Percentiles rank a stretch among this genome's conserved stretches.
Evolutionary conservation across 805 yeast genomes (phyloP).

Genomic region (Yamadazyma akitaensis): DNA sequence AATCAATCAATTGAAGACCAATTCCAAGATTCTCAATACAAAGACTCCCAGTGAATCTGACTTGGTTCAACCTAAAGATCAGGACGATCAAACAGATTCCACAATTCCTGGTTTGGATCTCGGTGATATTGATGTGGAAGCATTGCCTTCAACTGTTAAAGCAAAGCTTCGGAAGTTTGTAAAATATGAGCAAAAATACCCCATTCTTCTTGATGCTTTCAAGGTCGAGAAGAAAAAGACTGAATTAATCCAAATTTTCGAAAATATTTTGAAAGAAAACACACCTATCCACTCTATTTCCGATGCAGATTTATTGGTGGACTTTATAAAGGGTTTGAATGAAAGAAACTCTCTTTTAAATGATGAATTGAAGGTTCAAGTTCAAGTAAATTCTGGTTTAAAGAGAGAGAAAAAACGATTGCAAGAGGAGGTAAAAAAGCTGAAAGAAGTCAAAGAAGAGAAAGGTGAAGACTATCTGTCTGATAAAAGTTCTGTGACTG

Average conservation of each 20-base stretch:
- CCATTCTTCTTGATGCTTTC: conserved; percentile 78
- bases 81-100: conserved; percentile 3
- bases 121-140: conserved; percentile 28
- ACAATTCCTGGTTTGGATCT: conserved; percentile 7
- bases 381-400: conserved; percentile 26
- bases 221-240: conserved; percentile 70
- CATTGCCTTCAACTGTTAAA: conserved; percentile 54
- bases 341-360: conserved; percentile 59
- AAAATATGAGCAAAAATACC: conserved; percentile 90
- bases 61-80: conserved; percentile 46
- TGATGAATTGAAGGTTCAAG: conserved; percentile 57
- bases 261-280: conserved; percentile 65
- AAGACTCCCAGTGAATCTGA: conserved; percentile 48
- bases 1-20: conserved; percentile 30
- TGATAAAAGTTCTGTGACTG: not conserved
- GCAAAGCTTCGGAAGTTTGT: conserved; percentile 68
- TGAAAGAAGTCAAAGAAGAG: not conserved
- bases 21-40: conserved; percentile 32
- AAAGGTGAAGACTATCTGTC: not conserved
- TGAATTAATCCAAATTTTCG: conserved; percentile 59
- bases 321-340: conserved; percentile 61
- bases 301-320: conserved; percentile 68
- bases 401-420: conserved; percentile 13
- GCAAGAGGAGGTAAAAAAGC: conserved; percentile 9
- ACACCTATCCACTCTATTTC: conserved; percentile 78